Percentiles rank a stretch among this genome's conserved stretches.
These are phyloP conservation scores for Sporothrix luriei DNA, from an alignment of 2,329 filamentous ascomycete genomes.

Conservation along the genomic window DNA sequence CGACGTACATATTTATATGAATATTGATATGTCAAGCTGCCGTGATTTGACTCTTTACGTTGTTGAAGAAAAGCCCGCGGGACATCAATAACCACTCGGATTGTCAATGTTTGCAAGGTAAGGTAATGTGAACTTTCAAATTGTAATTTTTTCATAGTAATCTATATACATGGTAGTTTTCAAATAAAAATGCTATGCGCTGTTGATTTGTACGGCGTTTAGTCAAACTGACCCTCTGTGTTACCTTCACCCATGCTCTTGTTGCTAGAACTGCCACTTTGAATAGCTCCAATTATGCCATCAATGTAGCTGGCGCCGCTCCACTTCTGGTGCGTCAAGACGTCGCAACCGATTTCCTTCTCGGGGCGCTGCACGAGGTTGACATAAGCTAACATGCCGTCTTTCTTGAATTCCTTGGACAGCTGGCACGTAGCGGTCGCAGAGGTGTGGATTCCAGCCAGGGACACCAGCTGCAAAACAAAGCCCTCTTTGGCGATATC, in stretches of 20 bases:
- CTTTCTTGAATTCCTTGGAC: constrained; percentile 77
- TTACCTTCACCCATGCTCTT: constrained; percentile 96
- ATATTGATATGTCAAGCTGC: no score
- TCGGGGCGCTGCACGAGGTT: constrained; percentile 85
- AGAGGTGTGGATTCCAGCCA: constrained; percentile 67
- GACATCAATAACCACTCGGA: no score
- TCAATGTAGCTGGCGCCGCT: constrained; percentile 73
- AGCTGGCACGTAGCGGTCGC: constrained; percentile 71
- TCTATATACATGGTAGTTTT: background rate
- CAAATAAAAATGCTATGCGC: background rate
- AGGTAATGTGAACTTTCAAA: no score
- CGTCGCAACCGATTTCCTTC: constrained; percentile 87
- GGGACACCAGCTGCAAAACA: constrained; percentile 67
- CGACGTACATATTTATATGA: no score
- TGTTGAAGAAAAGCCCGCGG: no score
- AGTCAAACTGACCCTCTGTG: constrained; percentile 71
- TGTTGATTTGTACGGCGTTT: background rate
- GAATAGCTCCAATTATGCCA: constrained; percentile 84
- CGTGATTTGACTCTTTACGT: no score
- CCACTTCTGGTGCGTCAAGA: constrained; percentile 94
- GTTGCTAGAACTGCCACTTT: constrained; percentile 85
- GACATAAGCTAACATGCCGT: constrained; percentile 98
- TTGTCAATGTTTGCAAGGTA: no score
- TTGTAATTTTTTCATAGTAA: background rate
- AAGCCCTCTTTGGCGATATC: constrained; percentile 89